Percentiles rank a stretch among this genome's conserved stretches.
Evolutionary conservation across 208 protist genomes (phyloP).

Genomic region (Trypanosoma cruzi): DNA sequence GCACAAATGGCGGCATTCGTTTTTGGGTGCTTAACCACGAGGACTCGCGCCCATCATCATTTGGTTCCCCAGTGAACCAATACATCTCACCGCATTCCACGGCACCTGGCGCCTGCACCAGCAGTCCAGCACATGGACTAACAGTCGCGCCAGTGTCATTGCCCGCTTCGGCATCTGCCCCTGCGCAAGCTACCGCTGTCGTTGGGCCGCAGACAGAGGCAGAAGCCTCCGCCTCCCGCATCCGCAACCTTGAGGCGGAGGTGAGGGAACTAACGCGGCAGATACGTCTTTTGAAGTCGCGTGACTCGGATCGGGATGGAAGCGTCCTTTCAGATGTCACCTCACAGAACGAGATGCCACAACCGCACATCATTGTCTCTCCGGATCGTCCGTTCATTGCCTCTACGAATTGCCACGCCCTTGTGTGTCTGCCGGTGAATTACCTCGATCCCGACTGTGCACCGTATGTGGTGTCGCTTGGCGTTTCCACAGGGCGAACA

Average conservation of each 20-base stretch:
- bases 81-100: slow-evolving; percentile 3
- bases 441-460: slow-evolving; percentile 40
- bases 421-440: slow-evolving; percentile 32
- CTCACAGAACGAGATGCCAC: slow-evolving; percentile 17
- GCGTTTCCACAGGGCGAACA: slow-evolving; percentile 11
- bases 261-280: slow-evolving; percentile 25
- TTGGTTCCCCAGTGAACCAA: slow-evolving; percentile 19
- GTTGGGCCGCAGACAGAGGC: not conserved
- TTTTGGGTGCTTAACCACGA: slow-evolving; percentile 26
- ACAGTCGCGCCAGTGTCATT: not conserved
- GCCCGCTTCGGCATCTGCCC: not conserved
- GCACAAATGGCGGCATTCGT: slow-evolving; percentile 14
- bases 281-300: slow-evolving; percentile 20
- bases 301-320: slow-evolving; percentile 11
- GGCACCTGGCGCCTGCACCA: not conserved
- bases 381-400: slow-evolving; percentile 25
- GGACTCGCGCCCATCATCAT: slow-evolving; percentile 13
- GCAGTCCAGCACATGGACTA: not conserved
- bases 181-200: not conserved
- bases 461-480: slow-evolving; percentile 35
- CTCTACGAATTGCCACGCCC: slow-evolving; percentile 26
- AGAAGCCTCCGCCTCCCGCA: slow-evolving; percentile 2
- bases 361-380: slow-evolving; percentile 25
- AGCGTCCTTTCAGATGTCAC: slow-evolving; percentile 11
- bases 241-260: slow-evolving; percentile 28